Evolutionary conservation across 1,284 basidiomycete genomes (phyloP).

Genomic region (Trametes versicolor): DNA sequence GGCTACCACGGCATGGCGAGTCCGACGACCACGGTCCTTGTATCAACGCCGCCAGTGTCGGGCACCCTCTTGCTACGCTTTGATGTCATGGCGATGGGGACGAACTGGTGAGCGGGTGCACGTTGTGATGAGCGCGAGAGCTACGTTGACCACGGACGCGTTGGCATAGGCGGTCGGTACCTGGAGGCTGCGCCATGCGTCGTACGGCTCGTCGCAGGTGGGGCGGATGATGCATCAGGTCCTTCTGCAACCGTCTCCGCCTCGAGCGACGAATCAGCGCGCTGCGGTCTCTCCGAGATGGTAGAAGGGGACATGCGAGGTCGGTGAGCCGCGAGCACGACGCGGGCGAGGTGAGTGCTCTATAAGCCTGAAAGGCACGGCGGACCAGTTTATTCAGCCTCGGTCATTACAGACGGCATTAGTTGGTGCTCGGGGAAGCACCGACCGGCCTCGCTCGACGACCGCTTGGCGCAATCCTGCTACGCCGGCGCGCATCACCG

Average conservation of each 20-base stretch:
- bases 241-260: neutral
- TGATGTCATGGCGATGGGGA: neutral
- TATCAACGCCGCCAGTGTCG: neutral
- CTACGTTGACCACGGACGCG: neutral
- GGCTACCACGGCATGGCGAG: neutral
- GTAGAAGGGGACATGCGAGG: neutral
- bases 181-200: neutral
- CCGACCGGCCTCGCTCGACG: neutral
- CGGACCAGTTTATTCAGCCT: neutral
- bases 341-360: neutral
- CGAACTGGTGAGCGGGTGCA: neutral
- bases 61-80: neutral
- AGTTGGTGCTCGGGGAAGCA: neutral
- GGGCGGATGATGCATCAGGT: neutral
- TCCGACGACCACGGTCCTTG: conserved; percentile 3
- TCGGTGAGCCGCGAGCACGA: neutral
- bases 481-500: neutral
- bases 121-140: neutral
- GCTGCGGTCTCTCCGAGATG: neutral
- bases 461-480: neutral
- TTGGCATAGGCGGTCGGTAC: neutral
- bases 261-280: neutral
- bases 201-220: neutral
- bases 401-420: neutral
- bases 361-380: neutral